A percentile compares a stretch with the other conserved stretches of the same genome.
phyloP scores from a whole-genome alignment of 2,329 filamentous ascomycete genomes.

The Aspergillus sp. region DNA sequence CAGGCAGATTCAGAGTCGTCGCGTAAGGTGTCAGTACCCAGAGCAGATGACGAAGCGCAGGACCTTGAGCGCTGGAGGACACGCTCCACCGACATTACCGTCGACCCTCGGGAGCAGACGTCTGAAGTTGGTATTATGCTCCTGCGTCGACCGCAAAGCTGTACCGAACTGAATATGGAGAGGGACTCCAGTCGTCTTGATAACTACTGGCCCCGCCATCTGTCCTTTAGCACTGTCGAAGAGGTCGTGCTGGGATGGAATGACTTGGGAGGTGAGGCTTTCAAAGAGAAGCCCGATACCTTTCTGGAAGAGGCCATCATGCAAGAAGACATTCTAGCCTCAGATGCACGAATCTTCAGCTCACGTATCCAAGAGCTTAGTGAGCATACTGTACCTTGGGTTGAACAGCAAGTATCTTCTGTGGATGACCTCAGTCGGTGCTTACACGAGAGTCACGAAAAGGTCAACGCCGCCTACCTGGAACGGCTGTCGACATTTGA shows the following conservation, averaged over 20 bases:
- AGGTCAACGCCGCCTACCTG: slow-evolving; percentile 67
- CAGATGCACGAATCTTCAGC: slow-evolving; percentile 39
- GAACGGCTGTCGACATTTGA: slow-evolving; percentile 71
- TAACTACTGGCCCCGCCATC: slow-evolving; percentile 41
- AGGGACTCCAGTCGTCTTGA: slow-evolving; percentile 24
- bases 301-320: slow-evolving; percentile 44
- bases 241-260: slow-evolving; percentile 45
- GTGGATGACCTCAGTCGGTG: slow-evolving; percentile 63
- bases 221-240: slow-evolving; percentile 52
- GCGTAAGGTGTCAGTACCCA: slow-evolving; percentile 16
- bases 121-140: slow-evolving; percentile 31
- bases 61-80: slow-evolving; percentile 33
- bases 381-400: slow-evolving; percentile 44
- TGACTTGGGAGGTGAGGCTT: slow-evolving; percentile 25
- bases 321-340: slow-evolving; percentile 42
- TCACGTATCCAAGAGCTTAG: slow-evolving; percentile 41
- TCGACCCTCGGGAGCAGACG: slow-evolving; percentile 28
- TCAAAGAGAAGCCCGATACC: slow-evolving; percentile 40
- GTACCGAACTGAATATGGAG: slow-evolving; percentile 28
- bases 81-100: slow-evolving; percentile 32
- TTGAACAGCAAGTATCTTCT: slow-evolving; percentile 43
- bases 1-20: slow-evolving; percentile 21
- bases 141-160: slow-evolving; percentile 43
- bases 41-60: slow-evolving; percentile 29
- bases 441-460: slow-evolving; percentile 64